Base-by-base conservation (phyloP, 495 filamentous ascomycete species). In the Xylaria venustula region DNA sequence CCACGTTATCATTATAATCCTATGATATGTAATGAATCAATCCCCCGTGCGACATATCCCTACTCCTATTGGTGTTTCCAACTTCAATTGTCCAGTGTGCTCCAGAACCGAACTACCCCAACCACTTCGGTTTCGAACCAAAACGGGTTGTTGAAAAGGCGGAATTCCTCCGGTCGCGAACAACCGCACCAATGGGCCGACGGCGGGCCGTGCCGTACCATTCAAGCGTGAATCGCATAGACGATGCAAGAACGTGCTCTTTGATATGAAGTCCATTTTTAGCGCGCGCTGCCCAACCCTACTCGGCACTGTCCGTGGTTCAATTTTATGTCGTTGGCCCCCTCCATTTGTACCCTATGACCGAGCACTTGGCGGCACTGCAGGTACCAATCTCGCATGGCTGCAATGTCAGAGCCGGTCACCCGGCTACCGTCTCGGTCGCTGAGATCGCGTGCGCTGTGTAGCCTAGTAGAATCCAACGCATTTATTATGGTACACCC, bases 21-120 rank as follows among this genome's bases (percentile, higher is more conserved):
- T 90, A 88, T 66, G 89, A 89, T 68, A 89, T 90, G 86, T 84
- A 92, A 74, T 93, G 90, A 88, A 85, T 87, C 73, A 93, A 91
- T 79, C 90, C 91, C 67, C 47, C 22, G 36, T 32, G 36, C 36
- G 11, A 32, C 47, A 30, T 14, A 7, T n/a, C 37, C 8, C 46
- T 23, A 26, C 22, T n/a, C n/a, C 36, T 93, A 91, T 93, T 80
- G 73, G 86, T 74, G 30, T 32, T 22, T 11, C 8, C 7, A 6
- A 6, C 7, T 45, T 36, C 25, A 26, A 17, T 36, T n/a, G n/a
- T 36, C n/a, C 28, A 46, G 15, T 22, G 5, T 23, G 23, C 17
- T 17, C 23, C 28, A 6, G 22, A 36, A 17, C 12, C 11, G 3
- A 30, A 7, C n/a, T 23, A 44, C 9, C 11, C 28, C 6, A 44